Conservation (phyloP, 371 early-diverging fungal genomes). For the Phascolomyces articulosus region DNA sequence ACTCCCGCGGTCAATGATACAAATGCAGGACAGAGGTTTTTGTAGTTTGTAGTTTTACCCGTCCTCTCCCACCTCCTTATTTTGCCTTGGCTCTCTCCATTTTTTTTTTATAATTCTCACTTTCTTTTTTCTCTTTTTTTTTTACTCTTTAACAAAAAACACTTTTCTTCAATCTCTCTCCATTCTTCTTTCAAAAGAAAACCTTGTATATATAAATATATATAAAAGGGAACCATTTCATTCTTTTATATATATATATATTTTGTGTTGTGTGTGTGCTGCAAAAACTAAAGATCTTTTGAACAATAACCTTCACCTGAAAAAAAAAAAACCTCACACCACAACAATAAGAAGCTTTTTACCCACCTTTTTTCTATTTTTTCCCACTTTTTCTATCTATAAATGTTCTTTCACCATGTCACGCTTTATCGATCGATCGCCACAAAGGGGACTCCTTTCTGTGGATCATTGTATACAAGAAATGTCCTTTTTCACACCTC, state of each 20-base stretch:
- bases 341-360: no score
- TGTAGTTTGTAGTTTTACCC: neutral
- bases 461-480: neutral
- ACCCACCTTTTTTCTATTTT: no score
- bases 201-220: no score
- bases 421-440: neutral
- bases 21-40: neutral
- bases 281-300: no score
- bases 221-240: no score
- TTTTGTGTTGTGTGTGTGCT: no score
- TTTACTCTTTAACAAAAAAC: neutral
- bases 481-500: neutral
- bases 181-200: no score
- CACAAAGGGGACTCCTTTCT: neutral
- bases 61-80: neutral
- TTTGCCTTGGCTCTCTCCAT: neutral
- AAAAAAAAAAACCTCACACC: no score
- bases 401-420: neutral
- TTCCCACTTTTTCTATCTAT: neutral
- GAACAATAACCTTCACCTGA: no score
- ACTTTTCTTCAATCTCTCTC: no score
- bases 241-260: neutral
- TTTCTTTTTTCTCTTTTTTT: neutral
- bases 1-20: neutral
- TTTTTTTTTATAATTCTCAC: neutral